Conservation (phyloP, 2,329 filamentous ascomycete species). For the Claviceps sp. region DNA sequence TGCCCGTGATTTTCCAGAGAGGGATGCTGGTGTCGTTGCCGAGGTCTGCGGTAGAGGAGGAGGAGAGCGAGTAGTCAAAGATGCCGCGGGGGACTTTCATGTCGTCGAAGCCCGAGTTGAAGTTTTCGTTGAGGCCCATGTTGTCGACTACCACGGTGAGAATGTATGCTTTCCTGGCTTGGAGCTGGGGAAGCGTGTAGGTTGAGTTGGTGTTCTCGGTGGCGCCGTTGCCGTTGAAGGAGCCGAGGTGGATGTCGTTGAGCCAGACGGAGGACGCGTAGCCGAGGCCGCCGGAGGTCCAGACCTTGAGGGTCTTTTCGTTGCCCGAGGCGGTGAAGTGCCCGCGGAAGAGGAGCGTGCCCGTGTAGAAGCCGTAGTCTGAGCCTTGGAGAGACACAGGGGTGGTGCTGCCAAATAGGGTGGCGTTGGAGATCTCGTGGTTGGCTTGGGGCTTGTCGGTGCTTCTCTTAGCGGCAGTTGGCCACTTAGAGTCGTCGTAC, state of each 20-base stretch:
- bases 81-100: constrained; percentile 54
- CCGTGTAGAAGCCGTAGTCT: constrained; percentile 63
- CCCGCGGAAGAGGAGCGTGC: constrained; percentile 56
- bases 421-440: constrained; percentile 46
- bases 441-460: constrained; percentile 31
- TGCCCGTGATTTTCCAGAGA: constrained; percentile 55
- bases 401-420: constrained; percentile 40
- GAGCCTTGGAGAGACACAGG: constrained; percentile 53
- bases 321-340: constrained; percentile 50
- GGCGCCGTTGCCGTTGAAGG: constrained; percentile 43
- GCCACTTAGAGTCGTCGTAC: constrained; percentile 60
- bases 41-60: constrained; percentile 24
- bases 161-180: constrained; percentile 38
- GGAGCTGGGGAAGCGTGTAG: constrained; percentile 40
- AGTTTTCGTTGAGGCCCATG: constrained; percentile 58
- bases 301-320: constrained; percentile 42
- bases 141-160: constrained; percentile 61
- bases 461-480: neutral
- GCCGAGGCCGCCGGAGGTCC: constrained; percentile 52
- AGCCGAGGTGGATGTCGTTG: constrained; percentile 48
- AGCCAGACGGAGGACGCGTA: constrained; percentile 58
- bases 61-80: constrained; percentile 40
- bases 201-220: constrained; percentile 38
- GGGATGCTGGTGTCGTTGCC: constrained; percentile 31
- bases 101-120: constrained; percentile 40